phyloP scores from a whole-genome alignment of 805 yeast species.

The Nakazawaea ishiwadae region DNA sequence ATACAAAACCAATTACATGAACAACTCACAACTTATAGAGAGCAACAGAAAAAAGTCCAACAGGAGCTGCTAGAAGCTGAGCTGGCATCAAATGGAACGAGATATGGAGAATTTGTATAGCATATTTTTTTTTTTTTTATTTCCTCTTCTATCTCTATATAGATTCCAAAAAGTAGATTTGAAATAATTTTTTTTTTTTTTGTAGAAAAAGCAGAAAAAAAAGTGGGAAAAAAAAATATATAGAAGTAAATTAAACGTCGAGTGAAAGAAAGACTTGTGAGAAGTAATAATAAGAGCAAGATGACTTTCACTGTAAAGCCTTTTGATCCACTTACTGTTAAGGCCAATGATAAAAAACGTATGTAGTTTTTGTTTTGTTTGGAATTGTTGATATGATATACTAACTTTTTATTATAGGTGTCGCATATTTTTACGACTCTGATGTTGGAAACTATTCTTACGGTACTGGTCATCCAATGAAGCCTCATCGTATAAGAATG shows the following conservation, averaged over 20 bases:
- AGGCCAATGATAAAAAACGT: constrained; percentile 48
- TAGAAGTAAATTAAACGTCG: not conserved
- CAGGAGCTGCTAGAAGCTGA: constrained; percentile 14
- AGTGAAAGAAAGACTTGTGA: too few relatives aligned
- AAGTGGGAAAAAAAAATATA: not conserved
- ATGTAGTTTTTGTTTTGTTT: constrained; percentile 21
- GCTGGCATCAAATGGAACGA: constrained; percentile 1
- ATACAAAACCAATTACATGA: constrained; percentile 41
- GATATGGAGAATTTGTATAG: constrained; percentile 7
- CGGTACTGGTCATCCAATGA: constrained; percentile 99
- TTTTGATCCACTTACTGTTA: constrained; percentile 56
- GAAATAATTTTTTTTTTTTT: not conserved
- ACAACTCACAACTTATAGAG: constrained; percentile 29
- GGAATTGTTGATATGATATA: not conserved
- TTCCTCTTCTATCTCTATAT: too few relatives aligned
- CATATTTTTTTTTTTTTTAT: too few relatives aligned
- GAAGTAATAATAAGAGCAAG: too few relatives aligned
- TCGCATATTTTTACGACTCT: constrained; percentile 79
- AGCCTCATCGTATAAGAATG: constrained; percentile 98
- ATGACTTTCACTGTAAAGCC: constrained; percentile 53
- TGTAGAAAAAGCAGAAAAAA: not conserved
- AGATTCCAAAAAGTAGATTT: too few relatives aligned
- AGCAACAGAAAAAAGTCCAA: constrained; percentile 19
- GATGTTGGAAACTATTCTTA: constrained; percentile 98
- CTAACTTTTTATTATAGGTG: constrained; percentile 34